Evolutionary conservation across 495 filamentous ascomycete species (phyloP).

Genomic region (Penicillium subrubescens): DNA sequence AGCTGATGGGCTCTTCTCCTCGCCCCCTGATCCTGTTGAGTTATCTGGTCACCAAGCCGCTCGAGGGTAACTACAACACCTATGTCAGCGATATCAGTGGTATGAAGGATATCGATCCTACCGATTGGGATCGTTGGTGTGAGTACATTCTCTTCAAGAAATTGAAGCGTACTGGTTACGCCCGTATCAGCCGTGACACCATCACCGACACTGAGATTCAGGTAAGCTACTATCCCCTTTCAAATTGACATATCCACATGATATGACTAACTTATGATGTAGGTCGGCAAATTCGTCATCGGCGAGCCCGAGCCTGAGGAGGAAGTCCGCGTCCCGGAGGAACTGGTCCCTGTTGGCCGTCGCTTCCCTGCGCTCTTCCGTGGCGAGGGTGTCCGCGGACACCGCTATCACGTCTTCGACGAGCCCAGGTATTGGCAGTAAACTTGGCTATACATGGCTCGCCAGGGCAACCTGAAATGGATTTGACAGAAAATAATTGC

Average conservation of each 20-base stretch:
- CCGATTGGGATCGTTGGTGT: slow-evolving; percentile 98
- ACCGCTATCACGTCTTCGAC: slow-evolving; percentile 94
- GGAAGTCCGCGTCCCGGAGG: slow-evolving; percentile 60
- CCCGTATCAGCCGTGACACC: slow-evolving; percentile 80
- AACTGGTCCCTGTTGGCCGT: slow-evolving; percentile 70
- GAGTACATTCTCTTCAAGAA: slow-evolving; percentile 98
- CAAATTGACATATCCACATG: not conserved
- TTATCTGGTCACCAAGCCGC: slow-evolving; percentile 89
- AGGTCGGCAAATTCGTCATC: slow-evolving; percentile 93
- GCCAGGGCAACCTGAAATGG: not conserved
- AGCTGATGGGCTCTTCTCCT: slow-evolving; percentile 80
- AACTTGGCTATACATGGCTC: slow-evolving; percentile 2
- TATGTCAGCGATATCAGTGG: slow-evolving; percentile 85
- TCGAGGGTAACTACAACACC: slow-evolving; percentile 94
- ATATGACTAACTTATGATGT: slow-evolving; percentile 18
- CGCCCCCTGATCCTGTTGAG: slow-evolving; percentile 84
- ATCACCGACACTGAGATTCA: slow-evolving; percentile 99
- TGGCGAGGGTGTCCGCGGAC: slow-evolving; percentile 84
- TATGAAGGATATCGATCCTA: slow-evolving; percentile 94
- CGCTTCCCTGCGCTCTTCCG: slow-evolving; percentile 88
- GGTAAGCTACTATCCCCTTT: slow-evolving; percentile 48
- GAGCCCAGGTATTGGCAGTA: slow-evolving; percentile 76
- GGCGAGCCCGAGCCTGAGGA: slow-evolving; percentile 66
- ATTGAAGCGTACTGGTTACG: slow-evolving; percentile 84
- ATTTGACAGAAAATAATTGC: slow-evolving; percentile 5